A percentile compares a stretch with the other conserved stretches of the same genome.
phyloP scores from a whole-genome alignment of 345 rosid species.

The Gossypium mustelinum region DNA sequence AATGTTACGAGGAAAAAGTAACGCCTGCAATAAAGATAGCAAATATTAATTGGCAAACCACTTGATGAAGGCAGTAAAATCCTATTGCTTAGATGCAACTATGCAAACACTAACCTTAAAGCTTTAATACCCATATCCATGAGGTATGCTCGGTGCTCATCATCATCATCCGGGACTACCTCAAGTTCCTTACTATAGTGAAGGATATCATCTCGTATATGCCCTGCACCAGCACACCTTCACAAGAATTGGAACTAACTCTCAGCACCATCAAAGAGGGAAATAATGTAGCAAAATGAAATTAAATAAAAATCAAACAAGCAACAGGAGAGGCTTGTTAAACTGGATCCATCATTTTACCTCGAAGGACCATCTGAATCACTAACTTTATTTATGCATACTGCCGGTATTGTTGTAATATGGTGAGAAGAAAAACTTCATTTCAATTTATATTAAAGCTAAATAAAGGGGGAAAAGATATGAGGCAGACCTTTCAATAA shows the following conservation, averaged over 20 bases:
- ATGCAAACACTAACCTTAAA: slow-evolving; percentile 51
- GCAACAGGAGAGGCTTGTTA: neutral
- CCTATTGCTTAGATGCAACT: neutral
- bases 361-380: too few species aligned
- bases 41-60: neutral
- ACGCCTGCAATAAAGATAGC: slow-evolving; percentile 48
- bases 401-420: neutral
- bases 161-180: slow-evolving; percentile 42
- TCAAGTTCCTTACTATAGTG: slow-evolving; percentile 60
- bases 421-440: neutral
- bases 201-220: slow-evolving; percentile 74
- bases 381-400: neutral
- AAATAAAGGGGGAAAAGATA: neutral
- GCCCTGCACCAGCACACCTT: slow-evolving; percentile 98
- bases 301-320: slow-evolving; percentile 6
- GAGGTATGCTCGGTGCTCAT: slow-evolving; percentile 61
- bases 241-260: slow-evolving; percentile 12
- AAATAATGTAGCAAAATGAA: neutral
- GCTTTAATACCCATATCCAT: slow-evolving; percentile 87
- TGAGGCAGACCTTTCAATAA: slow-evolving; percentile 55
- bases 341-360: neutral
- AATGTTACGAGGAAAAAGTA: slow-evolving; percentile 84
- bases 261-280: slow-evolving; percentile 16
- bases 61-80: neutral
- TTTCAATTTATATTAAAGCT: neutral